Evolutionary conservation across 768 basidiomycete genomes (phyloP).

Genomic region (Lactarius indigo): DNA sequence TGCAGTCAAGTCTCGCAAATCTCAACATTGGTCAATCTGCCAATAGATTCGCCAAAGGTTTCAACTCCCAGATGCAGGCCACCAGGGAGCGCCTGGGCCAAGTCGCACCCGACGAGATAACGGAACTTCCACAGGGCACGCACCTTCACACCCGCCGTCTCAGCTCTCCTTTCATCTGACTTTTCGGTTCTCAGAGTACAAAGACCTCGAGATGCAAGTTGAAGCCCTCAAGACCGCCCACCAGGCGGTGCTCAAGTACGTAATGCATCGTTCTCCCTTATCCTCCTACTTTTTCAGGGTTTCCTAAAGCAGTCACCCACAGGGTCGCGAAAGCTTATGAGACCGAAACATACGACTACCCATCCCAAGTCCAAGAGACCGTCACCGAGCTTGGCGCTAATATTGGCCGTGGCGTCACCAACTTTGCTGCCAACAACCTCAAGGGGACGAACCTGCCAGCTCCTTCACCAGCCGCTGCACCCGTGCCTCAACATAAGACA

Average conservation of each 20-base stretch:
- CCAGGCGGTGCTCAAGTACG: conserved; percentile 71
- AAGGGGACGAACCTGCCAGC: conserved; percentile 85
- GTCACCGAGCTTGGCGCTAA: conserved; percentile 65
- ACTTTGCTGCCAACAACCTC: conserved; percentile 83
- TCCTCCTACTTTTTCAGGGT: neutral
- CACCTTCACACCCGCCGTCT: neutral
- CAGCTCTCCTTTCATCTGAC: neutral
- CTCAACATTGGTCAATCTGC: conserved; percentile 76
- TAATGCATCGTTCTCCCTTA: conserved; percentile 9
- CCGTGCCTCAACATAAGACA: conserved; percentile 81
- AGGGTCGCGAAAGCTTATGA: conserved; percentile 90
- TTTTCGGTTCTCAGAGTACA: conserved; percentile 66
- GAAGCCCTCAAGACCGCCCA: conserved; percentile 86
- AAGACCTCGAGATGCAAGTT: conserved; percentile 90
- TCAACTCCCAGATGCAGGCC: conserved; percentile 80
- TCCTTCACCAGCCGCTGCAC: conserved; percentile 57
- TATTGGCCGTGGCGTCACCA: conserved; percentile 71
- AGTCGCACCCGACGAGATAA: conserved; percentile 88
- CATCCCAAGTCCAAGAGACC: conserved; percentile 83
- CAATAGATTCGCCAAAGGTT: conserved; percentile 71
- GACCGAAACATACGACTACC: conserved; percentile 85
- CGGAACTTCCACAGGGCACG: conserved; percentile 84
- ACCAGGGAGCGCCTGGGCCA: conserved; percentile 87
- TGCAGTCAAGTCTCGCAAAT: conserved; percentile 56
- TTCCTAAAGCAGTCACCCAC: conserved; percentile 9